These are phyloP conservation scores for Nectriaceae sp. DNA, from an alignment of 2,329 filamentous ascomycete genomes.

Conservation along the genomic window DNA sequence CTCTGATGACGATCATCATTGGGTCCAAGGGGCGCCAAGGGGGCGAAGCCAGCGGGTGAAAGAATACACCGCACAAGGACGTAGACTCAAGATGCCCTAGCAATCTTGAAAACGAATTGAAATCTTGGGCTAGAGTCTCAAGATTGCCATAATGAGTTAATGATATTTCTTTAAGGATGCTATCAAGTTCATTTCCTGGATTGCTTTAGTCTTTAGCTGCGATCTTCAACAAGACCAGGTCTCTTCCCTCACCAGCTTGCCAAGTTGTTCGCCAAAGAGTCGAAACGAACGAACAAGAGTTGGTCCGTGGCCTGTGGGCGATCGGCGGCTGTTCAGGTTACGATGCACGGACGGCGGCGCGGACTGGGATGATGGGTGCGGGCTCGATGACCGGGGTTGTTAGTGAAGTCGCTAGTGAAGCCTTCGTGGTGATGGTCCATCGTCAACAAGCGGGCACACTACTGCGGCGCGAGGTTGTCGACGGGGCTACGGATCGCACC, in stretches of 20 bases:
- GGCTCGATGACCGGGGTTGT: constrained; percentile 13
- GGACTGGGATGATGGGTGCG: constrained; percentile 26
- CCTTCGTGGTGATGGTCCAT: constrained; percentile 9
- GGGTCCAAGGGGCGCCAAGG: not conserved
- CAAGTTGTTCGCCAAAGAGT: not conserved
- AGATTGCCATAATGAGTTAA: too few relatives aligned
- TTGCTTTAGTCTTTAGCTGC: too few relatives aligned
- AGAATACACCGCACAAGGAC: too few relatives aligned
- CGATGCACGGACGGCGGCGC: constrained; percentile 21
- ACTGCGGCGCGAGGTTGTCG: not conserved
- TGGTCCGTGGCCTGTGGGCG: constrained; percentile 29
- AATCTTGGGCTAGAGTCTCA: too few relatives aligned
- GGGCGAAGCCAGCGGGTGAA: too few relatives aligned
- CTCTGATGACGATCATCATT: not conserved
- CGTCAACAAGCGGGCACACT: not conserved
- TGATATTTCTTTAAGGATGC: too few relatives aligned
- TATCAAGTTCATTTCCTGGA: too few relatives aligned
- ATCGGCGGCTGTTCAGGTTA: constrained; percentile 22
- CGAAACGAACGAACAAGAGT: constrained; percentile 26
- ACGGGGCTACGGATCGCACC: not conserved
- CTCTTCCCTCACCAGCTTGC: too few relatives aligned
- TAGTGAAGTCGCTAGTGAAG: too few relatives aligned
- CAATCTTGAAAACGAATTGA: too few relatives aligned
- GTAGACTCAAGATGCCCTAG: too few relatives aligned
- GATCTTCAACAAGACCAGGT: too few relatives aligned